Base-by-base conservation (phyloP, 1,139 yeast genomes). In the Nakaseomyces bracarensis region DNA sequence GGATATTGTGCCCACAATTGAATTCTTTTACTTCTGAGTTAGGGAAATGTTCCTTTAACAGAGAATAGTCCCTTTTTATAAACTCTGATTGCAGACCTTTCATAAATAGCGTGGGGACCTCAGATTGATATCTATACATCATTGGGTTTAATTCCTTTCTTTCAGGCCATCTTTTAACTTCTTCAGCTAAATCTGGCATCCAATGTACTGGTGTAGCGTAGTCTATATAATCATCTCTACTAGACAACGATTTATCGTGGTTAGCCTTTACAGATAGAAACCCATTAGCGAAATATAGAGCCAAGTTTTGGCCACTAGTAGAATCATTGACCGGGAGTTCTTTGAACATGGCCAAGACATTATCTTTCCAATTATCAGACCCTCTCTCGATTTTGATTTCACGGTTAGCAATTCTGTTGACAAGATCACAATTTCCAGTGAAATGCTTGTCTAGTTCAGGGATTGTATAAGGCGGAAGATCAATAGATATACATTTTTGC, bases 391-490 rank as follows among this genome's bases (percentile, higher is more conserved):
- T 54, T 33, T 44, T 46, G n/a, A 55, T 44, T 20, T 50, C 50
- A 11, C 55, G 49, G 13, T 35, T 43, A 11, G 48, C 35, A 5
- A 59, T 47, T 22, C 48, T 42, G 41, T 49, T 45, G 3, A 59
- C 53, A 10, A 51, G 33, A 3, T 46, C 46, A 39, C 49, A 47
- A 36, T 55, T 55, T 20, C 45, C 42, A 3, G 39, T 22, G 22
- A 58, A 38, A n/a, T 50, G 47, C 3, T 40, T 29, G 18, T 55
- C 57, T 20, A 58, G 35, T 4, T 18, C 22, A 1, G 57, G 50
- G 2, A 54, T 51, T 16, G 40, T 43, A 42, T 58, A 56, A 13
- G 64, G 64, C 13, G 62, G 63, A 38, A 56, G 47, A 46, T 60
- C 65, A 19, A 60, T 50, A 1, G 59, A 52, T 2, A 59, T 48